These are phyloP conservation scores for Populus tremula DNA, from an alignment of 345 rosid species.

Conservation along the genomic window DNA sequence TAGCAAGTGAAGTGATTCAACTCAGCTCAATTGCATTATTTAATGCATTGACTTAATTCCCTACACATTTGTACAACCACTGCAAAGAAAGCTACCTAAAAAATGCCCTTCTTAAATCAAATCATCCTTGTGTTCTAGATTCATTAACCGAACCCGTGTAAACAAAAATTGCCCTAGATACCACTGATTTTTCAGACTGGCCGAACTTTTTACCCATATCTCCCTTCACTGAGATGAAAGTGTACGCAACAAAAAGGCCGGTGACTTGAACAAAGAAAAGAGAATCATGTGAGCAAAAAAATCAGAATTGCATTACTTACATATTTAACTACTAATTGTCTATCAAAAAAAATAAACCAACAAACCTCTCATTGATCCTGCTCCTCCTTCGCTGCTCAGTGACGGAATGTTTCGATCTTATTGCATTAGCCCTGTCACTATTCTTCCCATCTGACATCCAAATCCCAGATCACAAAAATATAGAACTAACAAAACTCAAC, in stretches of 20 bases:
- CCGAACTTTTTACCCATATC: neutral
- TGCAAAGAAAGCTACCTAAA: neutral
- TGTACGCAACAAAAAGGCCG: neutral
- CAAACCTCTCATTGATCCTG: slow-evolving; percentile 93
- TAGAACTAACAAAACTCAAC: neutral
- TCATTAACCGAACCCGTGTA: neutral
- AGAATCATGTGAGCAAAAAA: neutral
- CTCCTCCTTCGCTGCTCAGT: slow-evolving; percentile 94
- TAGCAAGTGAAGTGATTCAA: neutral
- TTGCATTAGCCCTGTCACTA: slow-evolving; percentile 64
- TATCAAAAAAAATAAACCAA: neutral
- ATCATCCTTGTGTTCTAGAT: neutral
- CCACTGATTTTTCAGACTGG: neutral
- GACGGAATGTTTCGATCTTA: slow-evolving; percentile 91
- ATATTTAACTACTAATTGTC: neutral
- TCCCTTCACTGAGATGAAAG: neutral
- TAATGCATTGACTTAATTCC: neutral
- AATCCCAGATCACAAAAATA: slow-evolving; percentile 7
- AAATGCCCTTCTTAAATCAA: neutral
- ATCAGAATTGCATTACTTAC: neutral
- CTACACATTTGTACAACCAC: neutral
- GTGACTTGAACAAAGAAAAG: neutral
- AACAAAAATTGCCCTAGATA: neutral
- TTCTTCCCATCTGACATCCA: slow-evolving; percentile 60
- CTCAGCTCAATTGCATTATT: neutral